Percentiles rank a stretch among this genome's conserved stretches.
phyloP scores from a whole-genome alignment of 768 basidiomycete species.

The Leccinum uliginosum region DNA sequence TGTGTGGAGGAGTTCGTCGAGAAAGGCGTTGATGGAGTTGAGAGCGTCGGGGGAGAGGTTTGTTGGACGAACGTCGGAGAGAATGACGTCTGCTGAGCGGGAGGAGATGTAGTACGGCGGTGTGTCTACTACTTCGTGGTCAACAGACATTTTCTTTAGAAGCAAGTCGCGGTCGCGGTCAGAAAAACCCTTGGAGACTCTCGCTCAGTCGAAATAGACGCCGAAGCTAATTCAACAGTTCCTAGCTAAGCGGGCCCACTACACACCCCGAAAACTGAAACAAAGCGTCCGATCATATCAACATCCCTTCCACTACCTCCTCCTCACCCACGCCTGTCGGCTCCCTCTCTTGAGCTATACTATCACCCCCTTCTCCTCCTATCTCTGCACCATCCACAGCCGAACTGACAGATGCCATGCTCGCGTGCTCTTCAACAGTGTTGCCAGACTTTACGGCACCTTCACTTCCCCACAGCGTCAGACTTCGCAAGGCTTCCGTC shows the following conservation, averaged over 20 bases:
- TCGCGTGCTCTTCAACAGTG: neutral
- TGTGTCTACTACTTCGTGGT: constrained; percentile 27
- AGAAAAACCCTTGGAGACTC: neutral
- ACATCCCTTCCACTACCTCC: constrained; percentile 21
- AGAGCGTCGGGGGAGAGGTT: constrained; percentile 79
- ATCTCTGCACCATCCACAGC: neutral
- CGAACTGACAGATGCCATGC: neutral
- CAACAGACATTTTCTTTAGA: constrained; percentile 38
- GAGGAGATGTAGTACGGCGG: constrained; percentile 74
- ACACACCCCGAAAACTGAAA: neutral
- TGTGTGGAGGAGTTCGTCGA: constrained; percentile 80
- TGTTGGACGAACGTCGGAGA: constrained; percentile 91
- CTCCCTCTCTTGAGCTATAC: neutral
- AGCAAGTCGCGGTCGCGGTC: constrained; percentile 26
- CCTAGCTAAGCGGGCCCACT: neutral
- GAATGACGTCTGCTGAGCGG: constrained; percentile 84
- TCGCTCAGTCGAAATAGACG: neutral
- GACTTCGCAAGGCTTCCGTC: constrained; percentile 40
- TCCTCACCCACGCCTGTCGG: constrained; percentile 14
- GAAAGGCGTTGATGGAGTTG: constrained; percentile 67
- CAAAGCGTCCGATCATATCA: neutral
- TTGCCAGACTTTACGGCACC: constrained; percentile 1
- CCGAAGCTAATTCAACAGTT: neutral
- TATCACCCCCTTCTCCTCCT: neutral
- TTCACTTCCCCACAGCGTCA: constrained; percentile 44